Base-by-base conservation (phyloP, 345 rosid genomes). In the Triadica sebifera region DNA sequence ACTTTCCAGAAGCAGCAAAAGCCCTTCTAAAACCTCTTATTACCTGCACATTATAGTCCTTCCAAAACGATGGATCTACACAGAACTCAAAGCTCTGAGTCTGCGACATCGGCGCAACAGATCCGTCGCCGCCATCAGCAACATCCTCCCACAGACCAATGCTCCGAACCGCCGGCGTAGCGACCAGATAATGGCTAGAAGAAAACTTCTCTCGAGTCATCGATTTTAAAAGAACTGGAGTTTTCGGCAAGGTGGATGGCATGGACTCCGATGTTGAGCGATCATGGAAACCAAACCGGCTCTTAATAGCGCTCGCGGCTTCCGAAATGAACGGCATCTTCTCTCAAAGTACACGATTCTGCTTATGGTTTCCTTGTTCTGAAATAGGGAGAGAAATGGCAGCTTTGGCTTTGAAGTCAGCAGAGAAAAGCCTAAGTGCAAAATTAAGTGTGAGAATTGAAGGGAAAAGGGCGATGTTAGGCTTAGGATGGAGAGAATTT, bases 51-150 rank as follows among this genome's bases (percentile, higher is more conserved):
- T 96, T 96, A 75, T 86, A 96, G 49, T 96, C 99, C 82, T 89
- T 89, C 98, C 98, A 91, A 80, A 96, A 90, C 11, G 97, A 87
- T 1, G 98, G 96, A 82, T 91, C 98, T 65, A 93, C 97, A n/a
- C 64, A 66, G 75, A 93, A 79, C 77, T 93, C 98, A 59, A 89
- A 93, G 76, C 89, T 85, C 64, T 78, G 93, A 49, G 67, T 20
- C 47, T 86, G 81, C 67, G 73, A 79, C 6, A 75, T 76, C 29
- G 76, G 45, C 12, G 60, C 61, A 57, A 46, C n/a, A 5, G 85
- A 70, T 38, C 75, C 85, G 52, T 65, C 17, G 61, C 0, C 70
- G 41, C 20, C 82, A 1, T 56, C 83, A 49, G 74, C 80, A 20
- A 43, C 49, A 55, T 83, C 87, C 20, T 94, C 91, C 77, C 78